Conservation (phyloP, 305 asterid genomes). For the Solanum hybrid region DNA sequence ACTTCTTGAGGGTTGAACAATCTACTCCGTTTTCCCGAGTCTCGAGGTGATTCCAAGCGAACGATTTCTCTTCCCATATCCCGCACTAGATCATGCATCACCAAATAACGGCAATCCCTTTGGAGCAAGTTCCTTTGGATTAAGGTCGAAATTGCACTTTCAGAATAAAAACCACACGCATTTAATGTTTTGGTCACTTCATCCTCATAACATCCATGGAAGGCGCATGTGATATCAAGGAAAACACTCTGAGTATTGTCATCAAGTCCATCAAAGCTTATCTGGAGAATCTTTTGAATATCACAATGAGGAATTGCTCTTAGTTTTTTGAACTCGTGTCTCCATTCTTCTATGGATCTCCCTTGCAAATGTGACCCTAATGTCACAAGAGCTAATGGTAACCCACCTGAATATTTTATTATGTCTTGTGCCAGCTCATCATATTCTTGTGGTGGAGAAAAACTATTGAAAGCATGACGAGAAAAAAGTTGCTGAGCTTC, state of each 20-base stretch:
- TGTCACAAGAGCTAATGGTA: no score
- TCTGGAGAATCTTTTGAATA: neutral
- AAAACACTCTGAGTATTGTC: neutral
- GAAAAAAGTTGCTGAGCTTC: neutral
- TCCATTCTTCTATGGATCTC: neutral
- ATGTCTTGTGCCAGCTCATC: no score
- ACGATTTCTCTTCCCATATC: neutral
- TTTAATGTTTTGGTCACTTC: neutral
- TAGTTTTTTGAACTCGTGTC: neutral
- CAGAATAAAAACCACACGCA: neutral
- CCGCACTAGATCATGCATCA: neutral
- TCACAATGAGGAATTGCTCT: neutral
- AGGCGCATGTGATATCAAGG: neutral
- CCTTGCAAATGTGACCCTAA: no score
- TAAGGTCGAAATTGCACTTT: neutral
- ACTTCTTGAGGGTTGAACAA: neutral
- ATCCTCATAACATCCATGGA: neutral
- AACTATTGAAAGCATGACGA: neutral
- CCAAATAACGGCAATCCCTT: accelerated
- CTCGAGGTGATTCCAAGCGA: neutral
- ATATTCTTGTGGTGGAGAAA: no score
- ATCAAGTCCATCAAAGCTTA: conserved; percentile 2
- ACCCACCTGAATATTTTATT: no score
- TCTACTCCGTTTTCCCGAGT: neutral
- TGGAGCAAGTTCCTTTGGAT: neutral